Evolutionary conservation across 2,329 filamentous ascomycete genomes (phyloP).

Genomic region (Scytalidium sp.): DNA sequence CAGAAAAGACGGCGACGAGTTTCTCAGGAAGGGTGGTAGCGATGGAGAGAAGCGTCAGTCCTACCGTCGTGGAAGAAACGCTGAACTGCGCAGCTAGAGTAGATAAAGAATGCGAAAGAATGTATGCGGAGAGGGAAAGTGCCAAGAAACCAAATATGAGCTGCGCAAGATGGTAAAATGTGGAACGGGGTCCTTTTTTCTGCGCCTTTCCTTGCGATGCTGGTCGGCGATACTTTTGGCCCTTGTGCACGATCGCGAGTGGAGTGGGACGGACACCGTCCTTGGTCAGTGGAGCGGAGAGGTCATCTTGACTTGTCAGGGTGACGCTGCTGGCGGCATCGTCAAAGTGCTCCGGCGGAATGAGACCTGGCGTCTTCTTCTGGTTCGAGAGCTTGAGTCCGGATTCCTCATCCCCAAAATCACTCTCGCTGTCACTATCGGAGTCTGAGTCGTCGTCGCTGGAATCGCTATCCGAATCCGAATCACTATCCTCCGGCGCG

Average conservation of each 20-base stretch:
- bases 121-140: conserved; percentile 43
- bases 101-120: conserved; percentile 42
- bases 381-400: background rate
- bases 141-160: conserved; percentile 41
- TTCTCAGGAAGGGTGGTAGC: conserved; percentile 54
- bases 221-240: too few species aligned
- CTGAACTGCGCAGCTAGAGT: conserved; percentile 36
- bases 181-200: conserved; percentile 13
- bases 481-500: conserved; percentile 39
- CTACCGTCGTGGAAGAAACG: conserved; percentile 44
- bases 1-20: conserved; percentile 46
- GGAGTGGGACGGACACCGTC: too few species aligned
- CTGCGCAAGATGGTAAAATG: conserved; percentile 36
- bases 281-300: background rate
- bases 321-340: background rate
- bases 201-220: background rate
- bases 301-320: background rate
- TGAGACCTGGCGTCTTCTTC: background rate
- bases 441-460: conserved; percentile 24
- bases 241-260: too few species aligned
- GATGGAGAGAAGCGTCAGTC: conserved; percentile 44
- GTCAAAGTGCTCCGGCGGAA: background rate
- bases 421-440: conserved; percentile 20
- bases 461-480: conserved; percentile 35
- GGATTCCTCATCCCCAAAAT: conserved; percentile 8